These are phyloP conservation scores for Lagenidium giganteum DNA, from an alignment of 352 stramenopile species.

Conservation along the genomic window DNA sequence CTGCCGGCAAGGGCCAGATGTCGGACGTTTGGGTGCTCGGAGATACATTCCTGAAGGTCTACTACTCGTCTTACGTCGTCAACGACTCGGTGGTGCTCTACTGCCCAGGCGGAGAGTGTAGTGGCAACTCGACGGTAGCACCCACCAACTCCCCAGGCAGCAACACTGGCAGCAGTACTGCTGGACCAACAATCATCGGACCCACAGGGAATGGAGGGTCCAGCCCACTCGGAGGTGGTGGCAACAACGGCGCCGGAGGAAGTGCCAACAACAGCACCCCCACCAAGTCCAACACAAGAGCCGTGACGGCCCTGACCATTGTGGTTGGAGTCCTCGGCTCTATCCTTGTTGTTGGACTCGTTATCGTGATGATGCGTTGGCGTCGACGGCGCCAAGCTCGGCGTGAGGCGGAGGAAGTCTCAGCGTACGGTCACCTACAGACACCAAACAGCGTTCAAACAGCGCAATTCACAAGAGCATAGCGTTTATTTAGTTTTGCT, in stretches of 20 bases:
- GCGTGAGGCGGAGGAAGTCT: no score
- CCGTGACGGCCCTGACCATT: conserved; percentile 28
- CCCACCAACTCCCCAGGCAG: conserved; percentile 1
- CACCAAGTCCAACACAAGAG: conserved; percentile 8
- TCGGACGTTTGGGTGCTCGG: conserved; percentile 70
- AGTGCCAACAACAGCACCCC: conserved; percentile 9
- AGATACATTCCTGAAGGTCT: conserved; percentile 72
- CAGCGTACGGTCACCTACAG: no score
- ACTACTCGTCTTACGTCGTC: conserved; percentile 67
- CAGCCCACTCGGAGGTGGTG: no score
- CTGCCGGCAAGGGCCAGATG: conserved; percentile 24
- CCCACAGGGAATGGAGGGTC: no score
- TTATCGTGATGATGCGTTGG: no score
- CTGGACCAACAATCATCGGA: no score
- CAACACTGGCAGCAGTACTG: conserved; percentile 8
- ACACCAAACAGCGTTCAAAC: no score
- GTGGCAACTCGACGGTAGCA: no score
- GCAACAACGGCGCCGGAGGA: conserved; percentile 10
- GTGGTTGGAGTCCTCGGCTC: conserved; percentile 29
- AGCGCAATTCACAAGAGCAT: no score
- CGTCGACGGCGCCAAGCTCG: no score
- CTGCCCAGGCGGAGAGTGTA: conserved; percentile 45
- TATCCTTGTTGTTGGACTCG: conserved; percentile 32
- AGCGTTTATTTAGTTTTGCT: no score
- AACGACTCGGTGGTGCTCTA: conserved; percentile 65